phyloP scores from a whole-genome alignment of 345 rosid species.

The Litchi chinensis region DNA sequence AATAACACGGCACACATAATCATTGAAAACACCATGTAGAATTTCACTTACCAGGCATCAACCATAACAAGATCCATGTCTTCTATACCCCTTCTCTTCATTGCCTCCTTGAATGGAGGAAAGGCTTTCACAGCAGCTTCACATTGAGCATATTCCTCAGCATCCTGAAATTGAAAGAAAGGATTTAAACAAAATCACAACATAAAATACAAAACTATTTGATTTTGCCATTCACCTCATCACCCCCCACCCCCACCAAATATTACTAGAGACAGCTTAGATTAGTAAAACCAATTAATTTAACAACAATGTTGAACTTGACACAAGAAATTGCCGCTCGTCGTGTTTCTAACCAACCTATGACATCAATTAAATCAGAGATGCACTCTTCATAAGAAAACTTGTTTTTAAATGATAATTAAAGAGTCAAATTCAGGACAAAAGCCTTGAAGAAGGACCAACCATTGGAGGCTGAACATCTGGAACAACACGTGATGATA shows the following conservation, averaged over 20 bases:
- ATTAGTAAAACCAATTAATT: neutral
- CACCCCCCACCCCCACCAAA: neutral
- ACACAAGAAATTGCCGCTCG: neutral
- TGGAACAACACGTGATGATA: conserved; percentile 69
- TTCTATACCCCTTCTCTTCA: conserved; percentile 88
- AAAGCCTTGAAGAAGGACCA: conserved; percentile 21
- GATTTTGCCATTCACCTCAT: neutral
- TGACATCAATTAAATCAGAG: neutral
- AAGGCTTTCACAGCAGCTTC: conserved; percentile 87
- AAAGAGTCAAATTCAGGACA: conserved; percentile 14
- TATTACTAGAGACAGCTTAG: neutral
- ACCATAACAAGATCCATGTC: conserved; percentile 97
- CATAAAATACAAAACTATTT: neutral
- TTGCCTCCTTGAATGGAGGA: conserved; percentile 78
- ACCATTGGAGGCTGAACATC: conserved; percentile 98
- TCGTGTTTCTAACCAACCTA: too few species aligned
- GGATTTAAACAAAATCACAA: neutral
- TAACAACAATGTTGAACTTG: neutral
- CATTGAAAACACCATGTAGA: neutral
- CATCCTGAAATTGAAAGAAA: conserved; percentile 53
- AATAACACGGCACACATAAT: neutral
- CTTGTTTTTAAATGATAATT: neutral
- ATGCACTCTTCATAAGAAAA: neutral
- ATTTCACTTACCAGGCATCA: conserved; percentile 67
- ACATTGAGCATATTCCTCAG: conserved; percentile 86